Conservation (phyloP, 371 early-diverging fungal genomes). For the Zopfochytrium polystomum region DNA sequence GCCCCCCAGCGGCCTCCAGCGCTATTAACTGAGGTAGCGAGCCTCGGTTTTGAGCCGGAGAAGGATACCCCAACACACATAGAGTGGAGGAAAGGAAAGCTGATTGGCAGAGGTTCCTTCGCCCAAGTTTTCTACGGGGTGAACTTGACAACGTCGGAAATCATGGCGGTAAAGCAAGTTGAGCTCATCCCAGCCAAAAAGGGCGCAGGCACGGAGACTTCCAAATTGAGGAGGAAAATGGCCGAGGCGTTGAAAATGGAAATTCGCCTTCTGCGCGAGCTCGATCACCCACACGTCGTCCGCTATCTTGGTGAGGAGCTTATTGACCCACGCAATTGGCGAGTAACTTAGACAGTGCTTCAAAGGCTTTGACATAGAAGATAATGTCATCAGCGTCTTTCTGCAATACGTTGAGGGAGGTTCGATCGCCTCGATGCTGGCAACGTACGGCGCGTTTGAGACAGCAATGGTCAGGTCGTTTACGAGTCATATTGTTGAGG, state of each 20-base stretch:
- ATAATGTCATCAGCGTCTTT: slow-evolving; percentile 85
- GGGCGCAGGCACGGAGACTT: slow-evolving; percentile 28
- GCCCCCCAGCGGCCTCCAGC: background rate
- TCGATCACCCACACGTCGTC: slow-evolving; percentile 93
- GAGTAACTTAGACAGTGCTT: background rate
- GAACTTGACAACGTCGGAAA: slow-evolving; percentile 68
- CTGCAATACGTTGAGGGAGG: slow-evolving; percentile 98
- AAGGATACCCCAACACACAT: slow-evolving; percentile 5
- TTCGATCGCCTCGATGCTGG: slow-evolving; percentile 81
- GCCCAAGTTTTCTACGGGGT: slow-evolving; percentile 93
- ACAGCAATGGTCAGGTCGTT: slow-evolving; percentile 79
- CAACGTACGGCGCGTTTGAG: slow-evolving; percentile 83
- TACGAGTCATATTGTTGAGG: slow-evolving; percentile 87
- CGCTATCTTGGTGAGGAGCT: slow-evolving; percentile 79
- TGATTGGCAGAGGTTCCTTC: slow-evolving; percentile 96
- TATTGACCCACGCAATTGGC: too few species aligned
- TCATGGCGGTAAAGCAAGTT: slow-evolving; percentile 99
- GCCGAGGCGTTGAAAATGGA: slow-evolving; percentile 82
- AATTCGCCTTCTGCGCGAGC: slow-evolving; percentile 80
- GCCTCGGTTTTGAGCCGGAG: background rate
- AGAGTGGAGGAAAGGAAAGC: slow-evolving; percentile 53
- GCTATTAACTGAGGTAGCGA: too few species aligned
- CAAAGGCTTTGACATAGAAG: slow-evolving; percentile 65
- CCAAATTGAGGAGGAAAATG: slow-evolving; percentile 20
- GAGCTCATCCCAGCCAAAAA: slow-evolving; percentile 57